These are phyloP conservation scores for Gastrolobium villosum DNA, from an alignment of 306 rosid species.

Conservation along the genomic window DNA sequence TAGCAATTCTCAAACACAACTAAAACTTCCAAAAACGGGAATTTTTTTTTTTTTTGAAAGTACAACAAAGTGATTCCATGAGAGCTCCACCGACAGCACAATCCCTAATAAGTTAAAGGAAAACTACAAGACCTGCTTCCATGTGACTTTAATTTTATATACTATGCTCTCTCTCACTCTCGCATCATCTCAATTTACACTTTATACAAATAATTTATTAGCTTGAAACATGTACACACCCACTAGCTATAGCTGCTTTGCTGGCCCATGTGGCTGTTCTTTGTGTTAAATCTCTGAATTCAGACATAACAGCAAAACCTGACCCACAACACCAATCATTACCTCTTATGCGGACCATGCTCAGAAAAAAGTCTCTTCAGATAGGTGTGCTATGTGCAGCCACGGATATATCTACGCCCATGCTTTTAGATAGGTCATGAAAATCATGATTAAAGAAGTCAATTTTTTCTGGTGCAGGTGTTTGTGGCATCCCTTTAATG, in stretches of 20 bases:
- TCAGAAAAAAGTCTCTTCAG: constrained; percentile 23
- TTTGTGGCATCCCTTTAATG: constrained; percentile 33
- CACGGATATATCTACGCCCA: background rate
- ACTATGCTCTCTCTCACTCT: background rate
- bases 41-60: background rate
- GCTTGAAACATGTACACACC: constrained; percentile 18
- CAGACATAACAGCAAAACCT: constrained; percentile 38
- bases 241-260: constrained; percentile 36
- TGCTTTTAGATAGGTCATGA: constrained; percentile 17
- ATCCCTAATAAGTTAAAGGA: background rate
- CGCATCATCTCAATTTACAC: background rate
- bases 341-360: constrained; percentile 22
- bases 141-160: constrained; percentile 14
- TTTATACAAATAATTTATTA: constrained; percentile 11
- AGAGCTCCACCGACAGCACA: background rate
- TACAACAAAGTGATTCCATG: constrained; percentile 7
- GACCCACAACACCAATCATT: constrained; percentile 47
- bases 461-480: constrained; percentile 30
- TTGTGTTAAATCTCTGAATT: constrained; percentile 11
- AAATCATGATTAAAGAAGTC: constrained; percentile 38
- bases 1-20: background rate
- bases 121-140: constrained; percentile 16
- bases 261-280: constrained; percentile 49
- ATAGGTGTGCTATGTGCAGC: constrained; percentile 41
- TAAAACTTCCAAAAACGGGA: background rate